Conservation (phyloP, 306 rosid species). For the Quercus ilex region DNA sequence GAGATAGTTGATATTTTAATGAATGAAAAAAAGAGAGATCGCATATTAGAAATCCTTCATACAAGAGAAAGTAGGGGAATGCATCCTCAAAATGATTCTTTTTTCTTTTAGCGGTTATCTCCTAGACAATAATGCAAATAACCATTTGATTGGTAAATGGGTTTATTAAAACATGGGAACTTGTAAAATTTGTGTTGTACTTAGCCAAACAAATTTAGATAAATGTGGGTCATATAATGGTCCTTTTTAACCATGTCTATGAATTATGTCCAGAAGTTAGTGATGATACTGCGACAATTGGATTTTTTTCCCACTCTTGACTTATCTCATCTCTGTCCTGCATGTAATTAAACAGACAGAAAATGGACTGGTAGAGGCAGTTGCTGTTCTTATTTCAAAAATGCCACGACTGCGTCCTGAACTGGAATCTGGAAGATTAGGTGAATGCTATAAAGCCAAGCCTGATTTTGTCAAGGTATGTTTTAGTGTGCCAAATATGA, state of each 20-base stretch:
- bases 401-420: slow-evolving; percentile 79
- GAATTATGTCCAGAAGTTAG: neutral
- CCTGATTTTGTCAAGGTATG: slow-evolving; percentile 83
- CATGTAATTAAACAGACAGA: slow-evolving; percentile 54
- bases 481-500: slow-evolving; percentile 1
- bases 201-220: neutral
- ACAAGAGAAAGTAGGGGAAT: neutral
- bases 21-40: neutral
- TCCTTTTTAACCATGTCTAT: neutral
- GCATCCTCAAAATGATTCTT: neutral
- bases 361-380: slow-evolving; percentile 92
- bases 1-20: too few species aligned
- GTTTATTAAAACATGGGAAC: neutral
- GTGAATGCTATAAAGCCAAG: slow-evolving; percentile 76
- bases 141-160: neutral
- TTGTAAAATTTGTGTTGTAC: neutral
- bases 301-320: neutral
- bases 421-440: slow-evolving; percentile 57
- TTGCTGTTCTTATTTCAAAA: slow-evolving; percentile 81
- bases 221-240: neutral
- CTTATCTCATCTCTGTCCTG: slow-evolving; percentile 24
- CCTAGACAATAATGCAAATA: neutral
- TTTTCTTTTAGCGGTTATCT: neutral
- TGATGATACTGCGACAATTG: slow-evolving; percentile 13
- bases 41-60: neutral